Conservation (phyloP, 164 flowering plant genomes). For the Vitis riparia region DNA sequence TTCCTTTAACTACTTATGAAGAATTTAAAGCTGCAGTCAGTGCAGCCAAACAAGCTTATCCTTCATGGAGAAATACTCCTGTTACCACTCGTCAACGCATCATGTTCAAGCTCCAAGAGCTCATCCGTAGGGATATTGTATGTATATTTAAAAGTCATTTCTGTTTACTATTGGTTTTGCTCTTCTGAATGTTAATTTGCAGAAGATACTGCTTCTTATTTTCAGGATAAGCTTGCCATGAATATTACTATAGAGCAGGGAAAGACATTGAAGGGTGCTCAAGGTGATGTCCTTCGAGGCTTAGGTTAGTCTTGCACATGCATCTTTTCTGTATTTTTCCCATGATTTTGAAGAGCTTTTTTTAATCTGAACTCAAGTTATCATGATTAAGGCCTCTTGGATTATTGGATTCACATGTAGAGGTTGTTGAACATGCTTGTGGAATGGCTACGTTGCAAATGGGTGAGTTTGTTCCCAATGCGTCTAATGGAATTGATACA, state of each 20-base stretch:
- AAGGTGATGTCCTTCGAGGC: constrained; percentile 79
- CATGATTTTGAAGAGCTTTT: neutral
- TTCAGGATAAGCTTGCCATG: constrained; percentile 79
- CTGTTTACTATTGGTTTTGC: neutral
- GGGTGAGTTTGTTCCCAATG: constrained; percentile 84
- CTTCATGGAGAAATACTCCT: constrained; percentile 78
- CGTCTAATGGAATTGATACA: constrained; percentile 75
- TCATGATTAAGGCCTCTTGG: neutral
- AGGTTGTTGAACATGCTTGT: constrained; percentile 96
- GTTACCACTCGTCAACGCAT: constrained; percentile 72
- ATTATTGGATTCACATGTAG: constrained; percentile 33
- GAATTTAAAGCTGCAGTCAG: constrained; percentile 82
- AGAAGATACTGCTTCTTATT: neutral
- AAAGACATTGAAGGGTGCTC: constrained; percentile 79
- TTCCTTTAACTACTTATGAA: constrained; percentile 74
- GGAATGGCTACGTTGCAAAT: constrained; percentile 79
- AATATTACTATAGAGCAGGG: constrained; percentile 83
- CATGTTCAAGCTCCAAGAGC: constrained; percentile 86
- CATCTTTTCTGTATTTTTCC: neutral
- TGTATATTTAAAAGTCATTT: constrained; percentile 2
- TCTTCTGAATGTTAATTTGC: constrained; percentile 1
- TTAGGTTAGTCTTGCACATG: constrained; percentile 49
- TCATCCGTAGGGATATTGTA: constrained; percentile 79
- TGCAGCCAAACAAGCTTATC: constrained; percentile 79
- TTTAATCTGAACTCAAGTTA: neutral